These are phyloP conservation scores for Strigomonas culicis DNA, from an alignment of 208 protist species.

Conservation along the genomic window DNA sequence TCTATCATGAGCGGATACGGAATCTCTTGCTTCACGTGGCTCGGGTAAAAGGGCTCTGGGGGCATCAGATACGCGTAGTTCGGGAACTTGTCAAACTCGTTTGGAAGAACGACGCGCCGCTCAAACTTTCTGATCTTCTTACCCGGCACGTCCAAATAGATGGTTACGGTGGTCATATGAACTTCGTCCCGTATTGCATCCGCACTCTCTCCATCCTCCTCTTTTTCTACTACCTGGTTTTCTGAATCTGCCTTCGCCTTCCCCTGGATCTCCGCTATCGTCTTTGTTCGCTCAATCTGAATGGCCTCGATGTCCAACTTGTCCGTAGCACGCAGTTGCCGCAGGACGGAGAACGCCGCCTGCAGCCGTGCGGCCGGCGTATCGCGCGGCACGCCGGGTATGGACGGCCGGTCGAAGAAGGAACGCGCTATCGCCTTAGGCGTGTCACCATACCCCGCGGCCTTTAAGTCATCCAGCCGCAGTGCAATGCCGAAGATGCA, in stretches of 20 bases:
- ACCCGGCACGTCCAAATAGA: conserved; percentile 60
- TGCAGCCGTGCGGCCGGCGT: conserved; percentile 30
- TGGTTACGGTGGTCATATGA: conserved; percentile 30
- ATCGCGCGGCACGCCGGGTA: conserved; percentile 43
- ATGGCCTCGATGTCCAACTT: not conserved
- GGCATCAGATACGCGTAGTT: conserved; percentile 73
- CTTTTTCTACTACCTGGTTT: conserved; percentile 2
- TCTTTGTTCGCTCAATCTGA: not conserved
- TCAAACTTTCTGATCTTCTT: conserved; percentile 60
- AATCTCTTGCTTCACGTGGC: conserved; percentile 42
- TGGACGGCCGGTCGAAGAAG: conserved; percentile 53
- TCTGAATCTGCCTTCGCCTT: not conserved
- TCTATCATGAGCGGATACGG: conserved; percentile 62
- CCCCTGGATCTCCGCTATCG: not conserved
- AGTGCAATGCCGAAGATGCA: conserved; percentile 65
- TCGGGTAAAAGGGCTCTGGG: conserved; percentile 75
- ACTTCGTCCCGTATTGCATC: conserved; percentile 23
- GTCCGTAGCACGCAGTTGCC: conserved; percentile 47
- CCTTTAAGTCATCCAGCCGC: conserved; percentile 51
- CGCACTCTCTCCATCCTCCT: not conserved
- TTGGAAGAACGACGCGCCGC: conserved; percentile 46
- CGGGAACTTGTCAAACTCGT: conserved; percentile 40
- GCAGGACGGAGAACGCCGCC: conserved; percentile 57
- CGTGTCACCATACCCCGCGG: conserved; percentile 58
- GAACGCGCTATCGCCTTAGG: conserved; percentile 34